Conservation (phyloP, 768 basidiomycete genomes). For the Boletellus ananas region DNA sequence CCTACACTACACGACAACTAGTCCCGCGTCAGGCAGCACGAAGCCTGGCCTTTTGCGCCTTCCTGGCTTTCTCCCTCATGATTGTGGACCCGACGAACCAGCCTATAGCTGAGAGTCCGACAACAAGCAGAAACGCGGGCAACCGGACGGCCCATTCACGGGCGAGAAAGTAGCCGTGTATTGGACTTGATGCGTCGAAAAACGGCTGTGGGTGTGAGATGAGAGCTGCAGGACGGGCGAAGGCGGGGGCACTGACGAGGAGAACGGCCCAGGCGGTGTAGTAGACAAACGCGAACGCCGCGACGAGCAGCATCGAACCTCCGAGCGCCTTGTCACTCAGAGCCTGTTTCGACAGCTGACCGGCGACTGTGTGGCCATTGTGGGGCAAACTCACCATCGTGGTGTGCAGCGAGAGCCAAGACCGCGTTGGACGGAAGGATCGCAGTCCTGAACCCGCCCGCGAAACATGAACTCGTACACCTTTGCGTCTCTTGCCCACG, state of each 20-base stretch:
- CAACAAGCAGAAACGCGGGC: conserved; percentile 76
- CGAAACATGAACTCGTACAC: conserved; percentile 59
- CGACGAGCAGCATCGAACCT: conserved; percentile 72
- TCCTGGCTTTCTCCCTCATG: conserved; percentile 68
- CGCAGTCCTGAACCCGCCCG: no score
- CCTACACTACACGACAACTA: neutral
- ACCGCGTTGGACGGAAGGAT: neutral
- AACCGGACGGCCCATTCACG: conserved; percentile 91
- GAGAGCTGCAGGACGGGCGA: conserved; percentile 1
- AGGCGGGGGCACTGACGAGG: conserved; percentile 49
- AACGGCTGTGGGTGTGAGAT: conserved; percentile 58
- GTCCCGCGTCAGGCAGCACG: conserved; percentile 49
- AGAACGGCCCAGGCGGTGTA: conserved; percentile 92
- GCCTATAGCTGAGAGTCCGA: conserved; percentile 79
- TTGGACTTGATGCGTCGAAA: conserved; percentile 66
- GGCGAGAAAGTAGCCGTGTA: conserved; percentile 78
- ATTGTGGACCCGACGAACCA: conserved; percentile 76
- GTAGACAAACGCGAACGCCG: conserved; percentile 75
- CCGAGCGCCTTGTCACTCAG: conserved; percentile 80
- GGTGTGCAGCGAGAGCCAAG: conserved; percentile 3
- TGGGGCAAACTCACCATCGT: conserved; percentile 24
- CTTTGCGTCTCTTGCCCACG: conserved; percentile 81
- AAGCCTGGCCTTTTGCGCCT: conserved; percentile 56
- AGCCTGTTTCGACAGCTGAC: conserved; percentile 43
- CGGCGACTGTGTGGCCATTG: neutral